Base-by-base conservation (phyloP, 2,329 filamentous ascomycete species). In the Xylariaceae sp. region DNA sequence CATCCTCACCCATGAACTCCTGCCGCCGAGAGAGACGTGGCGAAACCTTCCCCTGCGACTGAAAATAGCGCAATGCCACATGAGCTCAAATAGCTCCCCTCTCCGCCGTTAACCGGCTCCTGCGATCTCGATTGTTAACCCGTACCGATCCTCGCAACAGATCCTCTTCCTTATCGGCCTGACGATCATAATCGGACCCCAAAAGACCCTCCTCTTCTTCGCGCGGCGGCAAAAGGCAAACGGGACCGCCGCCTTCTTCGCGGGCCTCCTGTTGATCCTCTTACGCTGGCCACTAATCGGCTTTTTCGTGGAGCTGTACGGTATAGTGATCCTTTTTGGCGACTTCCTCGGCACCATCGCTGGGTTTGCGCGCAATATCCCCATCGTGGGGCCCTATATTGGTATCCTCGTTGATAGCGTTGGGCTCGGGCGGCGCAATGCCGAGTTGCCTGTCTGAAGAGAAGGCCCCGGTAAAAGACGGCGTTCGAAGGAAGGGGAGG, bases 91-190 rank as follows among this genome's bases (percentile, higher is more conserved):
- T 21, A 19, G 16, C 21, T 8, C 22, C 41, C 13, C 18, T 18
- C 29, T 18, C 16, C 13, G 9, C 15, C 26, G 12, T 16, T 3
- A 19, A 10, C 5, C 18, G 32, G 5, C 10, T 2, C 13, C 16
- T 12, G 15, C 42, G 19, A n/a, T 2, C 8, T 44, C 13, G 49
- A 58, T 9, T 6, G 19, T 16, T 51, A 45, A 53, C 39, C 12
- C n/a, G 0, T 21, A 2, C 13, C 29, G 9, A 19, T 18, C 16
- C 7, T 22, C 50, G 22, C 30, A 55, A 57, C 66, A 95, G 90
- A 95, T 99, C 72, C 90, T 99, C 71, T 97, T 99, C 80, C 84
- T 99, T 51, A 89, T 96, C 75, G 94, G 94, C 71, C 84, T 99
- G 22, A 95, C 92, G 29, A 87, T 97, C 55, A 95, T 97, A 66